Evolutionary conservation across 2,329 filamentous ascomycete genomes (phyloP), one percentile per base, ranked within the genome.

Genomic region (Harringtonia aguacate): DNA sequence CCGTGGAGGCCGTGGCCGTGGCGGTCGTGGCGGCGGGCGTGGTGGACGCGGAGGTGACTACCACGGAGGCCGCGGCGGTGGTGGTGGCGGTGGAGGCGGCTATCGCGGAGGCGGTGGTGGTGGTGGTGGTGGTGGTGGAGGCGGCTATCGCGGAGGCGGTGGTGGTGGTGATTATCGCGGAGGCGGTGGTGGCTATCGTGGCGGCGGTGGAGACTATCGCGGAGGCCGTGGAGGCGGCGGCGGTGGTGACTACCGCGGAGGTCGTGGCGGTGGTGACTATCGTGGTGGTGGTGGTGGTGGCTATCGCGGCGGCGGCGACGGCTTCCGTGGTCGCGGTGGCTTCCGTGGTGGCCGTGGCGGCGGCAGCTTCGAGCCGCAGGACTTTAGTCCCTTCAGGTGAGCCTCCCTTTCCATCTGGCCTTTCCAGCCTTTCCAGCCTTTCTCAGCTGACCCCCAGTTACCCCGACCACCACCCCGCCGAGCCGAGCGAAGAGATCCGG

Each of bases 401-500:
- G 58, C 55, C 28, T 22, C 13, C n/a, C n/a, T 30, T 18, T 7
- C 27, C 12, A n/a, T 33, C 10, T 28, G 14, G 14, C 18, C 22
- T 39, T 15, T 33, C 17, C 17, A 12, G 33, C 5, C 12, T 22
- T 8, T 12, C 20, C 18, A 15, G n/a, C n/a, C 9, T 4, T 17
- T 40, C 29, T 7, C 4, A n/a, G 20, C 40, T 38, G 24, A 38
- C 36, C 21, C 6, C 17, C 42, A 39, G 49, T 18, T 51, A 51
- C 29, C 31, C 21, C 4, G 38, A 44, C 15, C 29, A 42, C 13
- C 9, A 15, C 4, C 21, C 36, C 1, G 27, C 36, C 1, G 27
- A 37, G 1, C 61, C 63, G 1, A 58, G 64, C n/a, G 21, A 42
- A 1, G 21, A 42, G 0, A 53, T 66, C 12, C 57, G 55, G 1